Percentiles rank a stretch among this genome's conserved stretches.
Evolutionary conservation across 768 basidiomycete species (phyloP).

Genomic region (Boletus vermiculosoides): DNA sequence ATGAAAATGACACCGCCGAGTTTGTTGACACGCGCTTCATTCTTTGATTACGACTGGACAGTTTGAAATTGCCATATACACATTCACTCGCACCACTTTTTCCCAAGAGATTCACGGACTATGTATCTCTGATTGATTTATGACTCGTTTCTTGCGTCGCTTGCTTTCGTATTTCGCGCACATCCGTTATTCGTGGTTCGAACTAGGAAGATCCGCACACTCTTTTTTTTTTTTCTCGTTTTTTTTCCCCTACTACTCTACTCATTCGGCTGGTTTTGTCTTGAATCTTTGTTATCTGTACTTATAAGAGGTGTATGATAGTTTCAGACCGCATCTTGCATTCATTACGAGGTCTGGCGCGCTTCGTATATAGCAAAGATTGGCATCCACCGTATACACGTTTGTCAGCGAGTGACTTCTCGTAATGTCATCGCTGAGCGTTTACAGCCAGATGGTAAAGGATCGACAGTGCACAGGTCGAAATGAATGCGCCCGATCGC

Average conservation of each 20-base stretch:
- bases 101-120: conserved; percentile 23
- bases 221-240: neutral
- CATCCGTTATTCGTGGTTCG: conserved; percentile 8
- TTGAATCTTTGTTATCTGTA: conserved; percentile 29
- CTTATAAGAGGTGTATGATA: conserved; percentile 30
- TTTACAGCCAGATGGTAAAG: conserved; percentile 16
- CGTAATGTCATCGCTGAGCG: neutral
- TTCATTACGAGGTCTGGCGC: neutral
- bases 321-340: conserved; percentile 13
- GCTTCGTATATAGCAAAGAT: conserved; percentile 10
- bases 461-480: conserved; percentile 17
- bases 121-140: conserved; percentile 33
- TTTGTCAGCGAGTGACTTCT: neutral
- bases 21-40: conserved; percentile 5
- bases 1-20: conserved; percentile 14
- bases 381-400: neutral
- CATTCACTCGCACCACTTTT: neutral
- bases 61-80: conserved; percentile 12
- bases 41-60: conserved; percentile 12
- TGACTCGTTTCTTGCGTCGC: conserved; percentile 25
- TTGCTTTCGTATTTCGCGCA: conserved; percentile 26
- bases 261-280: conserved; percentile 6
- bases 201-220: conserved; percentile 3
- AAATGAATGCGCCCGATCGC: conserved; percentile 26
- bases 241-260: too few relatives aligned